These are phyloP conservation scores for Dalbergia cultrata DNA, from an alignment of 306 rosid species.

Conservation along the genomic window DNA sequence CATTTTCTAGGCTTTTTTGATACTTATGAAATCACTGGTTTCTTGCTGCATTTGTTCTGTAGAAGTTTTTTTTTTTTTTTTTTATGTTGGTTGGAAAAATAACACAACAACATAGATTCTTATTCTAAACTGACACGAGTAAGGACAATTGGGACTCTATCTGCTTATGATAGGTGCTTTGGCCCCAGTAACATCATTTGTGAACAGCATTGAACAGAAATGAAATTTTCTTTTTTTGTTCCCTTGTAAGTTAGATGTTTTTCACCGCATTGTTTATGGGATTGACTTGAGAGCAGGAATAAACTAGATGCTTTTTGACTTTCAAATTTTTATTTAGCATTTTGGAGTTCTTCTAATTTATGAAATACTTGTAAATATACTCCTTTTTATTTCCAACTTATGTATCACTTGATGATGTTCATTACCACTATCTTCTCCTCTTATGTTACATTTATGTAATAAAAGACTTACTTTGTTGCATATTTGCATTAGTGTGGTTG, in stretches of 20 bases:
- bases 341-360: slow-evolving; percentile 8
- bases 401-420: slow-evolving; percentile 20
- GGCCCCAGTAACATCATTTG: not conserved
- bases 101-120: not conserved
- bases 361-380: slow-evolving; percentile 1
- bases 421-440: slow-evolving; percentile 13
- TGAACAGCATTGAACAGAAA: not conserved
- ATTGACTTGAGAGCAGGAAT: not conserved
- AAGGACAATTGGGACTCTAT: not conserved
- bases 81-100: not conserved
- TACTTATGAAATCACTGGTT: slow-evolving; percentile 24
- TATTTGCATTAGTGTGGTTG: slow-evolving; percentile 70
- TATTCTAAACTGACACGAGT: not conserved
- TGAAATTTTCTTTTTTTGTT: not conserved
- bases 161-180: slow-evolving; percentile 1
- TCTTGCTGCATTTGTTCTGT: slow-evolving; percentile 5
- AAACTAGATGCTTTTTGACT: not conserved
- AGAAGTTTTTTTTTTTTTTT: not conserved
- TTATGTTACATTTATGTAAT: not conserved
- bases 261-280: not conserved
- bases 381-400: not conserved
- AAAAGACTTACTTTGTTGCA: slow-evolving; percentile 37
- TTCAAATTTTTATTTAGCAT: not conserved
- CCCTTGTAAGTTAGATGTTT: not conserved
- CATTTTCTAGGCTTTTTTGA: not conserved